A percentile compares a stretch with the other conserved stretches of the same genome.
These are phyloP conservation scores for Sutorius eximius DNA, from an alignment of 1,284 basidiomycete species.

Conservation along the genomic window DNA sequence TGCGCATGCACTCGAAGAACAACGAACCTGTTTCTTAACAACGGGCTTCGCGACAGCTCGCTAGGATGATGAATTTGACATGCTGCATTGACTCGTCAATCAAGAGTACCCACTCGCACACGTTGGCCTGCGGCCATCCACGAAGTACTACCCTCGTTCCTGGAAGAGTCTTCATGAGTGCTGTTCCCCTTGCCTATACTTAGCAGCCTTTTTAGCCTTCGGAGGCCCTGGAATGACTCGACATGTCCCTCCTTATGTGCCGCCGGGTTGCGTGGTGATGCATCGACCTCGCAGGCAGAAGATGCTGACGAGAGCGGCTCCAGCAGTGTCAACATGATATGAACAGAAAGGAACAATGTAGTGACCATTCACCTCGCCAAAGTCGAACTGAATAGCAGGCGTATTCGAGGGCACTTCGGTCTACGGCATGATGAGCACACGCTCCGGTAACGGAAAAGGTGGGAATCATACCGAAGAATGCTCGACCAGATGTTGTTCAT, in stretches of 20 bases:
- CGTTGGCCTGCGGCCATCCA: background rate
- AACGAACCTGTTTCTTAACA: background rate
- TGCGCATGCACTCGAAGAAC: no score
- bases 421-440: background rate
- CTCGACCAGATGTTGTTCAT: no score
- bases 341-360: background rate
- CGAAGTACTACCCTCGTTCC: background rate
- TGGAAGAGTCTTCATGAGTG: background rate
- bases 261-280: background rate
- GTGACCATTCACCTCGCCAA: background rate
- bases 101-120: background rate
- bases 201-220: background rate
- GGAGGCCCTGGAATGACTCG: background rate
- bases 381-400: background rate
- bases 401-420: background rate
- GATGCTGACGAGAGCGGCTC: background rate
- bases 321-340: background rate
- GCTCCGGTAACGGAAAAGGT: background rate
- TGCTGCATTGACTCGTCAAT: background rate
- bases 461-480: background rate
- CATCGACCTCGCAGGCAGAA: background rate
- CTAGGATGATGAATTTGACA: background rate
- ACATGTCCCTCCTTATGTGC: background rate
- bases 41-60: background rate
- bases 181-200: background rate